Conservation (phyloP, 1,284 basidiomycete genomes). For the Trichosporon asahii region DNA sequence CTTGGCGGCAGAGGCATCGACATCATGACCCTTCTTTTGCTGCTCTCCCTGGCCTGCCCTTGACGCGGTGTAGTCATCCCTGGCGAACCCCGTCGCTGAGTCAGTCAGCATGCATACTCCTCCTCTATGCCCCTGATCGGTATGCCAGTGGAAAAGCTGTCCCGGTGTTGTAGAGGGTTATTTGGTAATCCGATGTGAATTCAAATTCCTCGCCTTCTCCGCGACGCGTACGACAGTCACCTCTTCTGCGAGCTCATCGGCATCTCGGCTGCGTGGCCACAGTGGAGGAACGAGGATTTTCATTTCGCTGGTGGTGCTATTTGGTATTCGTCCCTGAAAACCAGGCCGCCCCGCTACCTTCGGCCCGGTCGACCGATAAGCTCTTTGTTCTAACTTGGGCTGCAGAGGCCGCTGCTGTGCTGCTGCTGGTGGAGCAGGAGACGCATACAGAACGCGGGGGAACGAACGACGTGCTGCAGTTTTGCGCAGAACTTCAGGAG, state of each 20-base stretch:
- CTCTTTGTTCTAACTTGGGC: not conserved
- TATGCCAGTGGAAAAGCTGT: not conserved
- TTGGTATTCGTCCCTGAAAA: constrained; percentile 4
- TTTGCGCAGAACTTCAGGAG: not conserved
- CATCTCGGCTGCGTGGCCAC: not conserved
- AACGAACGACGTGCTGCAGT: not conserved
- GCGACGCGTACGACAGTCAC: no score
- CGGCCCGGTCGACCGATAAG: not conserved
- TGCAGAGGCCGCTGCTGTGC: not conserved
- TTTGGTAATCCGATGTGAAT: not conserved
- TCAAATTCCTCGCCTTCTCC: not conserved
- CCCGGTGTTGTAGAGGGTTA: not conserved
- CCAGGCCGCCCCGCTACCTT: not conserved
- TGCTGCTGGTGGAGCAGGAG: not conserved
- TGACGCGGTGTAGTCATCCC: not conserved
- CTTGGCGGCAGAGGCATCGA: not conserved
- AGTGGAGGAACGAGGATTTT: not conserved
- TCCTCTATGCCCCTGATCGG: no score
- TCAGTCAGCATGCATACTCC: not conserved
- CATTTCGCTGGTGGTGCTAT: not conserved
- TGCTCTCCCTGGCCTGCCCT: not conserved
- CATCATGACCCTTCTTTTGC: not conserved
- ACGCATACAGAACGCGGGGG: not conserved
- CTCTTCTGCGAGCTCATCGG: no score
- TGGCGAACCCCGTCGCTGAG: not conserved